Evolutionary conservation across 257 asterid genomes (phyloP).

Genomic region (Nicotiana tabacum): DNA sequence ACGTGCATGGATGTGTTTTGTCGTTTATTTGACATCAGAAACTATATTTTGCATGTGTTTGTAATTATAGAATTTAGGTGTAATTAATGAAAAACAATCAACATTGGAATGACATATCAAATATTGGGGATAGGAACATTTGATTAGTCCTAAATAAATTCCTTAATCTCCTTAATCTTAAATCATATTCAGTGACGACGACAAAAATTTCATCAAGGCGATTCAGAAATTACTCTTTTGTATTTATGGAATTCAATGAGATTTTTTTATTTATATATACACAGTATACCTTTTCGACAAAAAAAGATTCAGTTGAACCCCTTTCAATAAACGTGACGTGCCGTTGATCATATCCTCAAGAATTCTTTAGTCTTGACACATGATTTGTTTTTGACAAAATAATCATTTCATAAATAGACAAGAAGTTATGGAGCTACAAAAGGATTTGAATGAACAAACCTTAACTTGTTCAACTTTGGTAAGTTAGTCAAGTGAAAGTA

Average conservation of each 20-base stretch:
- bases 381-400: neutral
- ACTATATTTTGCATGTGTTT: neutral
- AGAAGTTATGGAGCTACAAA: neutral
- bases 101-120: neutral
- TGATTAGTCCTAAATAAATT: neutral
- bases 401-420: neutral
- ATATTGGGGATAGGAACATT: neutral
- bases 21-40: neutral
- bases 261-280: no score
- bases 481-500: neutral
- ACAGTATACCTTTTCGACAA: no score
- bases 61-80: neutral
- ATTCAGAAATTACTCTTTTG: no score
- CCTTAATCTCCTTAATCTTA: neutral
- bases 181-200: no score
- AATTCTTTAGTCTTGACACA: neutral
- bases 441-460: neutral
- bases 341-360: neutral
- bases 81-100: no score
- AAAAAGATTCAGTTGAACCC: no score
- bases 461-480: neutral
- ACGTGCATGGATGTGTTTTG: neutral
- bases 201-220: no score
- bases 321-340: no score
- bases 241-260: no score